Conservation (phyloP, 768 basidiomycete species). For the Neoboletus magnificus region DNA sequence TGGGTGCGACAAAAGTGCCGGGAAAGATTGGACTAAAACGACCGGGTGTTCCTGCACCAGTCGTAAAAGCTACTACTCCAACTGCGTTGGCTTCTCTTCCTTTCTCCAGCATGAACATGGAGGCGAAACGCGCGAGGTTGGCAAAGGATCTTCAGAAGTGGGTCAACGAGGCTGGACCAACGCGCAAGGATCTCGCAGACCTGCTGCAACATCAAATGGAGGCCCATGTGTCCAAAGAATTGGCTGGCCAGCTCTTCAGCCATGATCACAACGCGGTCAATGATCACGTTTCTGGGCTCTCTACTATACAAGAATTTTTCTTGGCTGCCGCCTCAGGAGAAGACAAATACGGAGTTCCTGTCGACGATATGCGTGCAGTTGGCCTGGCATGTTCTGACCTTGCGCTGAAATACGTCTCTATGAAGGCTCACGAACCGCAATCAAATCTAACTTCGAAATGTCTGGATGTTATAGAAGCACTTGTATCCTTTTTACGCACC, state of each 20-base stretch:
- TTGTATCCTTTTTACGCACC: slow-evolving; percentile 70
- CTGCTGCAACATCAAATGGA: slow-evolving; percentile 91
- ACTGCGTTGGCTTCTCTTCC: slow-evolving; percentile 33
- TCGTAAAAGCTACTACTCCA: slow-evolving; percentile 34
- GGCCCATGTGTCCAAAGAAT: slow-evolving; percentile 68
- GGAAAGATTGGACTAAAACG: slow-evolving; percentile 45
- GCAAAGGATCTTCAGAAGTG: slow-evolving; percentile 77
- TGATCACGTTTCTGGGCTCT: slow-evolving; percentile 80
- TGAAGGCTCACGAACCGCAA: slow-evolving; percentile 87
- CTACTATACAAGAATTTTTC: slow-evolving; percentile 74
- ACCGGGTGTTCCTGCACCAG: slow-evolving; percentile 33
- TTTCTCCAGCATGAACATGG: slow-evolving; percentile 31
- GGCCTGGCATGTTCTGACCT: slow-evolving; percentile 89
- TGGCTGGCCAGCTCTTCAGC: slow-evolving; percentile 81
- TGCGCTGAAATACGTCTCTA: slow-evolving; percentile 88
- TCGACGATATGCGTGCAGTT: slow-evolving; percentile 53
- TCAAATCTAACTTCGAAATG: slow-evolving; percentile 86
- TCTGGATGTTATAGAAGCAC: slow-evolving; percentile 78
- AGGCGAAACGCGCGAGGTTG: slow-evolving; percentile 60
- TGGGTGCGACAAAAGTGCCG: slow-evolving; percentile 29
- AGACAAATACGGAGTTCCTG: slow-evolving; percentile 44
- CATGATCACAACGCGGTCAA: slow-evolving; percentile 95
- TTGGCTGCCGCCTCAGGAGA: slow-evolving; percentile 52
- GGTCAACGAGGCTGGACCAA: slow-evolving; percentile 83
- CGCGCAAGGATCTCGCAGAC: slow-evolving; percentile 84